Conservation (phyloP, 2,329 filamentous ascomycete species). For the Penicillium sp. region DNA sequence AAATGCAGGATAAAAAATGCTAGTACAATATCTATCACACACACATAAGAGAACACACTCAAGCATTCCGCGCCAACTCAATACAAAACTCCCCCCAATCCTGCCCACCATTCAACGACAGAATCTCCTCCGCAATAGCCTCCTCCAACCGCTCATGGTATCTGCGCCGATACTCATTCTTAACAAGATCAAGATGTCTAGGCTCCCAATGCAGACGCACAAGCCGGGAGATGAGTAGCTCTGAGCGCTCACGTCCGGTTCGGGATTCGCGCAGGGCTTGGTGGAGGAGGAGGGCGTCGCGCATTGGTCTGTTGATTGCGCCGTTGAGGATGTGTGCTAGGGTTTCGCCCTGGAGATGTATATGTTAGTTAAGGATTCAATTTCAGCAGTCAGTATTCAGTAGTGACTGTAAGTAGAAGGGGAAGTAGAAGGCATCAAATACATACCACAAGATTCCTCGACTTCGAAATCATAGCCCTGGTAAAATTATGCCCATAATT, state of each 20-base stretch:
- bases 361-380: slow-evolving; percentile 12
- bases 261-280: slow-evolving; percentile 79
- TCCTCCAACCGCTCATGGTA: slow-evolving; percentile 74
- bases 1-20: no score
- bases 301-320: slow-evolving; percentile 90
- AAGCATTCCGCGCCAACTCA: slow-evolving; percentile 51
- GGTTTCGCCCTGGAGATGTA: slow-evolving; percentile 74
- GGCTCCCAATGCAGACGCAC: slow-evolving; percentile 93
- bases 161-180: slow-evolving; percentile 74
- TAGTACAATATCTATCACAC: neutral
- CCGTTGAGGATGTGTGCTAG: slow-evolving; percentile 95
- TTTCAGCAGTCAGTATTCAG: neutral
- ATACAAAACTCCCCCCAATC: slow-evolving; percentile 77
- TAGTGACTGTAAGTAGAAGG: neutral
- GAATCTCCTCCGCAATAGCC: slow-evolving; percentile 74
- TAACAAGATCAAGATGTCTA: slow-evolving; percentile 74
- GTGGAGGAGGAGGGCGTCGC: slow-evolving; percentile 85
- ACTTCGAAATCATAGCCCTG: slow-evolving; percentile 81
- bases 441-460: slow-evolving; percentile 87
- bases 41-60: neutral
- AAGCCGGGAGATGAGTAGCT: slow-evolving; percentile 82
- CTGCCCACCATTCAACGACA: slow-evolving; percentile 48
- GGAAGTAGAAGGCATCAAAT: neutral
- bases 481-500: slow-evolving; percentile 79
- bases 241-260: slow-evolving; percentile 71